Base-by-base conservation (phyloP, 192 early-diverging fungal genomes). In the Linnemannia zychae region DNA sequence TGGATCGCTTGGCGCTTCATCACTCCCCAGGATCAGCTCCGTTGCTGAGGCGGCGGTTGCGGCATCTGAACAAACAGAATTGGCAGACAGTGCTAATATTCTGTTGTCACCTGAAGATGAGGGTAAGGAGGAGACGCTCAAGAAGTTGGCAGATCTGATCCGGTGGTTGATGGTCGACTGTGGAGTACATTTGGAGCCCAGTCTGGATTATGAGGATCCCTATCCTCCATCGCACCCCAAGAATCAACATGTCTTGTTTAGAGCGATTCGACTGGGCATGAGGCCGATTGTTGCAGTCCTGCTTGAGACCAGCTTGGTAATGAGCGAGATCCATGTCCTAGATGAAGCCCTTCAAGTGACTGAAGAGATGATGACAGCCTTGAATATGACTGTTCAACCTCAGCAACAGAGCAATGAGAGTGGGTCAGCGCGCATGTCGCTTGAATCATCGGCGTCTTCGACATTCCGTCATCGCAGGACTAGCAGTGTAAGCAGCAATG, bases 281-380 rank as follows among this genome's bases (percentile, higher is more conserved):
- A 68, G 83, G 44, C 77, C 83, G 7, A 85, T 85, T 73, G 83
- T 85, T 16, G 69, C 73, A 13, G 83, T 74, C 31, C 50, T 85
- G 47, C 31, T 85, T 38, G 83, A 85, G 65, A 85, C 78, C 15
- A 79, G 78, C 49, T 33, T 85, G 34, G 78, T 36, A 17, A 85
- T 85, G 83, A 85, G 78, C 36, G 83, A 85, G 48, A 53, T 65
- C 16, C 68, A 85, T 60, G 66, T 79, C 0, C 18, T 85, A 69
- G 83, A 85, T n/a, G 83, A 85, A n/a, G 83, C 83, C 5, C 50
- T 85, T 52, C 77, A 79, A 37, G 73, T 85, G 22, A 85, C 78
- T 9, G 83, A 85, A 1, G 83, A 85, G 4, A 85, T 85, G 74
- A 34, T 76, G 31, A 31, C 33, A 57, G 69, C 70, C 0, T 22